Evolutionary conservation across 345 rosid species (phyloP), one percentile per base, ranked within the genome.

Genomic region (Toxicodendron radicans): DNA sequence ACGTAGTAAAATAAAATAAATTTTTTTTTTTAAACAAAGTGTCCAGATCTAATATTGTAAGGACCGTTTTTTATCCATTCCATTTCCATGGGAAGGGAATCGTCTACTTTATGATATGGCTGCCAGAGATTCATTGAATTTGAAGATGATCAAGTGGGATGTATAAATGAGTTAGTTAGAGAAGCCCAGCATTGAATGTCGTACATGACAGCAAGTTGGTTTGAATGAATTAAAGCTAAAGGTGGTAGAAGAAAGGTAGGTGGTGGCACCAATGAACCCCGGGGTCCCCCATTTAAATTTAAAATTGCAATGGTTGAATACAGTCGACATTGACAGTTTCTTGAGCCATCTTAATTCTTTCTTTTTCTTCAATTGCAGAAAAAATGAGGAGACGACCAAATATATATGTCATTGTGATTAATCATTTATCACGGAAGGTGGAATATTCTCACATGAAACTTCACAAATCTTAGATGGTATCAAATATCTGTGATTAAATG

Each of bases 191-290:
- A 60, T 60, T 72, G n/a, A 30, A 48, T 32, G 3, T 21, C 11
- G 21, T 58, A 45, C 1, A n/a, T 33, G 21, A 30, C 24, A 3
- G 7, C 3, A 0, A 9, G 72, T 67, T 73, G 1, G 72, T 7
- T 66, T n/a, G 17, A 48, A 48, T 45, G 2, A 58, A 45, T 75
- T 30, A 75, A 75, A 66, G 68, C 73, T 30, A 58, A 67, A 58
- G 73, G 32, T 20, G 0, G 41, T 57, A 75, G 14, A 18, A 45
- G 30, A 27, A 27, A 53, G 5, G 3, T 30, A 16, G 56, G 35
- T 23, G 12, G 14, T 27, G 57, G 35, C 21, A 16, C 7, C 57
- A 24, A 49, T 66, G 57, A 35, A 35, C 24, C 6, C 43, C 45
- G 64, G 14, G 65, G 72, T 66, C 41, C 49, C 75, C 56, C 30